Conservation (phyloP, 768 basidiomycete genomes). For the Tulasnella sp. region DNA sequence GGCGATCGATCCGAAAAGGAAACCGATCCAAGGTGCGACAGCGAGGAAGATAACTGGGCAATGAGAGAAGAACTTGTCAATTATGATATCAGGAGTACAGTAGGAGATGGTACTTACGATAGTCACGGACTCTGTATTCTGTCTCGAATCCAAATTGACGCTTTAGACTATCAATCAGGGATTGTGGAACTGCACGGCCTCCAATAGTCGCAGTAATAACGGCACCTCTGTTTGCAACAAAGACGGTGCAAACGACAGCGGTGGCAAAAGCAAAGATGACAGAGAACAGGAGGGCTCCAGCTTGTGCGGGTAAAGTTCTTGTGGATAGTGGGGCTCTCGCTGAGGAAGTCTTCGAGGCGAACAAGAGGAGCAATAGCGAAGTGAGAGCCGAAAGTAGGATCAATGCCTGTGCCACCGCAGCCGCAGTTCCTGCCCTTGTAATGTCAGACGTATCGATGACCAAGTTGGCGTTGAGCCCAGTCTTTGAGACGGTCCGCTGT, state of each 20-base stretch:
- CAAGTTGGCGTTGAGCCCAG: background rate
- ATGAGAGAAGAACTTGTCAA: background rate
- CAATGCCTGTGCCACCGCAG: background rate
- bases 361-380: background rate
- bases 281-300: background rate
- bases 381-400: background rate
- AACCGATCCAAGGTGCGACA: constrained; percentile 8
- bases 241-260: constrained; percentile 1
- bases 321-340: background rate
- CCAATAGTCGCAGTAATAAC: background rate
- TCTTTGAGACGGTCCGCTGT: background rate
- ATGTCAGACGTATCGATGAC: constrained; percentile 11
- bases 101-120: constrained; percentile 8
- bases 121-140: background rate
- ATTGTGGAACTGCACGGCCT: background rate
- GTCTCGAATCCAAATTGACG: constrained; percentile 1
- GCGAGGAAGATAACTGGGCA: constrained; percentile 12
- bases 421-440: background rate
- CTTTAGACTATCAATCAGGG: background rate
- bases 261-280: constrained; percentile 5
- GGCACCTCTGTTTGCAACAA: background rate
- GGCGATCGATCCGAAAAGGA: constrained; percentile 4
- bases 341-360: background rate
- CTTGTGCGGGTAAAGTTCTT: background rate
- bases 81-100: background rate